Conservation (phyloP, 2,329 filamentous ascomycete species). For the Kalmusia sp. region DNA sequence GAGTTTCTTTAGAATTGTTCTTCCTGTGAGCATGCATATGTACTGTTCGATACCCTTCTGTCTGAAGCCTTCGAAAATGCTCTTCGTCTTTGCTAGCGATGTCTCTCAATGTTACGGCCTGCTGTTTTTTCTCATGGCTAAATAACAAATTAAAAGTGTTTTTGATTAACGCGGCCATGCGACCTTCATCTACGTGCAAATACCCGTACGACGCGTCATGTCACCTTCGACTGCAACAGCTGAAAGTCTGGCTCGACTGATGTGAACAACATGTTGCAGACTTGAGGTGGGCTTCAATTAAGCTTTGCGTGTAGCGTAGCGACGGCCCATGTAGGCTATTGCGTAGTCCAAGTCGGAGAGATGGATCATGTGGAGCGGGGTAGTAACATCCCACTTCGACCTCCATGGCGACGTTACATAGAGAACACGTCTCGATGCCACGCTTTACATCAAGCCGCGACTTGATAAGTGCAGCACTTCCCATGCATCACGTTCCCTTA, state of each 20-base stretch:
- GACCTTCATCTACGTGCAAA: conserved; percentile 18
- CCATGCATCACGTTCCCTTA: neutral
- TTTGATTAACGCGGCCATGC: conserved; percentile 9
- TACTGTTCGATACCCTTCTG: conserved; percentile 8
- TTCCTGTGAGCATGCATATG: neutral
- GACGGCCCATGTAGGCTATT: neutral
- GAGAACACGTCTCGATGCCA: conserved; percentile 15
- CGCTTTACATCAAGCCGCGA: neutral
- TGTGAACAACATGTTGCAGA: neutral
- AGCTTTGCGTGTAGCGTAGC: neutral
- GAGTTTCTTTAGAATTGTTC: neutral
- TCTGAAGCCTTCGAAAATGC: neutral
- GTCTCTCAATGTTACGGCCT: neutral
- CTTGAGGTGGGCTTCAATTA: neutral
- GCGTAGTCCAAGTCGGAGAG: neutral
- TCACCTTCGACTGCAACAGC: conserved; percentile 21
- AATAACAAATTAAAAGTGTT: conserved; percentile 15
- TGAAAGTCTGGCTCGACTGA: neutral
- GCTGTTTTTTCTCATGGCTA: conserved; percentile 12
- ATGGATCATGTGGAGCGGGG: conserved; percentile 20
- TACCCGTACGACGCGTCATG: conserved; percentile 21
- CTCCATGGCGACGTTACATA: conserved; percentile 27
- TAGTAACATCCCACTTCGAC: conserved; percentile 20
- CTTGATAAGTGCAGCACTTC: conserved; percentile 4
- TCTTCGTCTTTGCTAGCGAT: neutral